phyloP scores from a whole-genome alignment of 352 stramenopile genomes.

The Globisporangium mamillatum region DNA sequence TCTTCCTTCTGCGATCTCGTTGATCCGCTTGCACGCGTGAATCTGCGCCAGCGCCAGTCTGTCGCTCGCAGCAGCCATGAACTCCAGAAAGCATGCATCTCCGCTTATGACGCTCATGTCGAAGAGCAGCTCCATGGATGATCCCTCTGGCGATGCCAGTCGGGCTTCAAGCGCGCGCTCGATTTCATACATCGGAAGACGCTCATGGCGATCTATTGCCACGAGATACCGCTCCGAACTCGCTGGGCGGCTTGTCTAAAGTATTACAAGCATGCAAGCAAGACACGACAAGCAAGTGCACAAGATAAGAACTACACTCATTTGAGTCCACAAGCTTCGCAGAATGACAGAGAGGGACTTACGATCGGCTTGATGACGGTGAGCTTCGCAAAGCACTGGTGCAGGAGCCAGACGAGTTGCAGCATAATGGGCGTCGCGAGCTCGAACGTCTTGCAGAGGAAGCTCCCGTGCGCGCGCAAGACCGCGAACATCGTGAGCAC shows the following conservation, averaged over 20 bases:
- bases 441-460: constrained; percentile 84
- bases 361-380: constrained; percentile 71
- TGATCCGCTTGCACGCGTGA: constrained; percentile 38
- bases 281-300: neutral
- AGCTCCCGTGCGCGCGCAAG: constrained; percentile 43
- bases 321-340: neutral
- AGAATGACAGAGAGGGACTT: neutral
- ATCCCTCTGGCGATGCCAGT: constrained; percentile 8
- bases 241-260: constrained; percentile 70
- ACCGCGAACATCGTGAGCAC: constrained; percentile 56
- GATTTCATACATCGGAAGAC: constrained; percentile 22
- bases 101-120: constrained; percentile 18
- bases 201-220: constrained; percentile 24
- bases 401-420: constrained; percentile 60
- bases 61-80: constrained; percentile 34
- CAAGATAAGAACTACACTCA: neutral
- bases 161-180: constrained; percentile 24
- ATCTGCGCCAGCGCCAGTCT: constrained; percentile 33
- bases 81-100: constrained; percentile 41
- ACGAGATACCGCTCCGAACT: constrained; percentile 81
- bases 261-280: neutral
- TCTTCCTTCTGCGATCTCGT: constrained; percentile 21
- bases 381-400: constrained; percentile 58
- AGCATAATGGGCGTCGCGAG: constrained; percentile 55
- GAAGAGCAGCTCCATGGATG: constrained; percentile 11